Conservation (phyloP, 108 stramenopile genomes). For the Nitzschia sp. region DNA sequence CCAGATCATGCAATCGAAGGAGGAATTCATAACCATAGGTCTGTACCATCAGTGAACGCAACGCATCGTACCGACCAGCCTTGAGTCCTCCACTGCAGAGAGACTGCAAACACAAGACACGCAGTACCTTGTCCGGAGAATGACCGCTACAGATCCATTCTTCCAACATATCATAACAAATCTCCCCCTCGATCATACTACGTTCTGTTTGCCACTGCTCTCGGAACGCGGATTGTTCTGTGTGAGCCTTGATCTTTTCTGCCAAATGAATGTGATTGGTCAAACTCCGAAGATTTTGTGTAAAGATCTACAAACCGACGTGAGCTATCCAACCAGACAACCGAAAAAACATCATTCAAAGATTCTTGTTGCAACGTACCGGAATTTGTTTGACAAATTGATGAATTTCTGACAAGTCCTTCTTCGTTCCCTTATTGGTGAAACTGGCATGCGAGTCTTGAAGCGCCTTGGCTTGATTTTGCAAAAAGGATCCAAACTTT, state of each 20-base stretch:
- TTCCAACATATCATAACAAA: slow-evolving; percentile 79
- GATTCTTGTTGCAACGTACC: slow-evolving; percentile 3
- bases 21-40: slow-evolving; percentile 92
- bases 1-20: slow-evolving; percentile 77
- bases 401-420: slow-evolving; percentile 92
- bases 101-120: slow-evolving; percentile 89
- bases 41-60: slow-evolving; percentile 84
- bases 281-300: slow-evolving; percentile 65
- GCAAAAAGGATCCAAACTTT: slow-evolving; percentile 89
- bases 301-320: slow-evolving; percentile 31
- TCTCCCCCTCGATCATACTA: slow-evolving; percentile 91
- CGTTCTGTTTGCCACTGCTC: slow-evolving; percentile 94
- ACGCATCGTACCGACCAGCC: slow-evolving; percentile 78
- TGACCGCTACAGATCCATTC: slow-evolving; percentile 73
- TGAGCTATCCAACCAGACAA: not conserved
- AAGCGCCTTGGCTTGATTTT: slow-evolving; percentile 90
- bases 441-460: slow-evolving; percentile 88
- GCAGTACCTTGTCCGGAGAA: slow-evolving; percentile 70
- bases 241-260: slow-evolving; percentile 83
- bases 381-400: slow-evolving; percentile 98
- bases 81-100: slow-evolving; percentile 89
- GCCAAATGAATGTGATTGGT: slow-evolving; percentile 95
- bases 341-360: slow-evolving; percentile 7
- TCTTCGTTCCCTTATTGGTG: slow-evolving; percentile 84
- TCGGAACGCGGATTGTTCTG: slow-evolving; percentile 80